phyloP scores from a whole-genome alignment of 176 grass and related monocot genomes.

The Ampelocalamus luodianensis region DNA sequence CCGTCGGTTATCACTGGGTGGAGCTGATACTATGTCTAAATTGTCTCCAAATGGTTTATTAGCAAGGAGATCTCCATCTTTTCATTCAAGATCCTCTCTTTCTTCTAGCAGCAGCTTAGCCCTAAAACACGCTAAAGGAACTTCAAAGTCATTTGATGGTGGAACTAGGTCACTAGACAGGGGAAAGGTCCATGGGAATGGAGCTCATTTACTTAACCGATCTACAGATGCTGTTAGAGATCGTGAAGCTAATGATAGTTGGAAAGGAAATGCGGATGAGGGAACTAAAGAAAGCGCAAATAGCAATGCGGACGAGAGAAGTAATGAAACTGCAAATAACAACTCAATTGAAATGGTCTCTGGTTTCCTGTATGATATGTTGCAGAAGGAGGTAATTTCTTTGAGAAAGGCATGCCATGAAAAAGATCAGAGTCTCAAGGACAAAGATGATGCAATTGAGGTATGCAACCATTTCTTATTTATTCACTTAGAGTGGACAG shows the following conservation, averaged over 20 bases:
- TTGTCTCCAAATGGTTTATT: constrained; percentile 80
- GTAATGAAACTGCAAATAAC: constrained; percentile 53
- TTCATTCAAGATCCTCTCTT: constrained; percentile 93
- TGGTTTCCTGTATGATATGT: constrained; percentile 91
- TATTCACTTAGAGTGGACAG: constrained; percentile 12
- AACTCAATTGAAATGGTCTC: constrained; percentile 77
- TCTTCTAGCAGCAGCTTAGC: constrained; percentile 79
- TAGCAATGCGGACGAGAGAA: constrained; percentile 58
- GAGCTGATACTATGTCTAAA: constrained; percentile 81
- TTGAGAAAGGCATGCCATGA: constrained; percentile 94
- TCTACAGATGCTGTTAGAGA: constrained; percentile 82
- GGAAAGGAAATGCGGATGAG: constrained; percentile 73
- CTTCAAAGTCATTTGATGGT: constrained; percentile 98
- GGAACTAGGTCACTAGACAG: constrained; percentile 90
- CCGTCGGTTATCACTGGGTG: constrained; percentile 84
- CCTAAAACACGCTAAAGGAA: constrained; percentile 94
- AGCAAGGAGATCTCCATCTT: constrained; percentile 85
- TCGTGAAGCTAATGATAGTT: constrained; percentile 55
- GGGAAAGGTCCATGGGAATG: constrained; percentile 70
- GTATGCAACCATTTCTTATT: constrained; percentile 45
- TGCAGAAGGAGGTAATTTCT: constrained; percentile 91
- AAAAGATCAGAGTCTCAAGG: constrained; percentile 93
- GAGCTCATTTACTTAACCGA: constrained; percentile 73
- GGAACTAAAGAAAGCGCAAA: constrained; percentile 54
- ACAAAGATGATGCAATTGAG: constrained; percentile 97